Conservation (phyloP, 2,329 filamentous ascomycete species). For the Lizonia empirigonia region DNA sequence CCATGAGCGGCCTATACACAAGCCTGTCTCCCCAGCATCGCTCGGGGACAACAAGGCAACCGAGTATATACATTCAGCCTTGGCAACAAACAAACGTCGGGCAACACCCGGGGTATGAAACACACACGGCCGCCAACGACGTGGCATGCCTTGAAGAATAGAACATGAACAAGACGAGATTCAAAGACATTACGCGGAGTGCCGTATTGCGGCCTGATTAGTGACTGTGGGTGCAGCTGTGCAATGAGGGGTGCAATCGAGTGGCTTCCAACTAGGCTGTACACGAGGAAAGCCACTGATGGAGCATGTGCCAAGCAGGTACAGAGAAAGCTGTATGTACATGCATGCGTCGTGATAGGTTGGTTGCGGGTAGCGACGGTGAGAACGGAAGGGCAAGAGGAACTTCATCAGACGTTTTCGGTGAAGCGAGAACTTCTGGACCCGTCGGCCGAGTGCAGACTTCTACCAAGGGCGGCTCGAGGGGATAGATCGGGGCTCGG, state of each 20-base stretch:
- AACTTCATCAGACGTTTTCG: conserved; percentile 51
- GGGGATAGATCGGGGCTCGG: conserved; percentile 37
- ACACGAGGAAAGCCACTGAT: not conserved
- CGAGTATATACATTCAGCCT: not conserved
- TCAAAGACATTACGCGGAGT: conserved; percentile 11
- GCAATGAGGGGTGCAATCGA: not conserved
- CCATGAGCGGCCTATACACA: conserved; percentile 5
- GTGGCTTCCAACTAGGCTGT: not conserved
- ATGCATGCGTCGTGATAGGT: conserved; percentile 34
- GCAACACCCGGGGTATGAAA: conserved; percentile 11
- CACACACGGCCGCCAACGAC: not conserved
- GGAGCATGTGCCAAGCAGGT: conserved; percentile 1
- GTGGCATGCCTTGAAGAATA: not conserved
- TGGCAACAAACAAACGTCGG: conserved; percentile 1
- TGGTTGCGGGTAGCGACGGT: conserved; percentile 29
- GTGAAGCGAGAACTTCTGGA: conserved; percentile 55
- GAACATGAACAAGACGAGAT: conserved; percentile 7
- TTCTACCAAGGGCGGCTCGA: conserved; percentile 48
- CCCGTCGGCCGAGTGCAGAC: conserved; percentile 53
- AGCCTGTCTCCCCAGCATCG: not conserved
- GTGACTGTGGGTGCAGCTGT: not conserved
- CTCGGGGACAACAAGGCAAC: not conserved
- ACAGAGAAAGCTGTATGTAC: conserved; percentile 27
- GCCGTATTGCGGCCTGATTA: conserved; percentile 9
- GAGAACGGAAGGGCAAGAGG: conserved; percentile 25